Evolutionary conservation across 176 grass and related monocot genomes (phyloP).

Genomic region (Bromus sterilis): DNA sequence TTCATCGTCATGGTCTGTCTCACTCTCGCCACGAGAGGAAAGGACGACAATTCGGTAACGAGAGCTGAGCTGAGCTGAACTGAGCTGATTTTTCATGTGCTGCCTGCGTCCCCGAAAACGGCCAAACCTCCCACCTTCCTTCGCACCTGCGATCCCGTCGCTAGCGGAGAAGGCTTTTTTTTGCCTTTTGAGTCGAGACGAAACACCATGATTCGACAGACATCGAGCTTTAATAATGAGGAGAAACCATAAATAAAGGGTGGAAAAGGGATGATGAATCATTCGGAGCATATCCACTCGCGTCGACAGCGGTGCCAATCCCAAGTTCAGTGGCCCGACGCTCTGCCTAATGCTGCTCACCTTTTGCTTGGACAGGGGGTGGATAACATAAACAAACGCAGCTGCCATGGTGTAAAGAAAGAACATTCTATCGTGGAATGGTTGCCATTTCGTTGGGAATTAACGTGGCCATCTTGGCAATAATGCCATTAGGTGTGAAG

Average conservation of each 20-base stretch:
- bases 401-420: not conserved
- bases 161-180: not conserved
- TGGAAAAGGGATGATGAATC: not conserved
- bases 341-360: not conserved
- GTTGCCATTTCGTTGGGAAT: not conserved
- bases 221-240: not conserved
- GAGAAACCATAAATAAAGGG: not conserved
- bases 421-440: not conserved
- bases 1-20: not conserved
- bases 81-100: not conserved
- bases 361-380: not conserved
- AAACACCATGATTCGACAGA: not conserved
- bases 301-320: not conserved
- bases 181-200: not conserved
- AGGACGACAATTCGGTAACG: not conserved
- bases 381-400: conserved; percentile 4
- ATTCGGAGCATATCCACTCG: conserved; percentile 21
- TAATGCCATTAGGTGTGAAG: too few relatives aligned
- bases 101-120: not conserved
- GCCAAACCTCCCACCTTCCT: not conserved
- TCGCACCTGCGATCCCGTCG: not conserved
- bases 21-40: too few relatives aligned
- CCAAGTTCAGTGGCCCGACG: not conserved
- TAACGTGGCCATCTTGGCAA: not conserved
- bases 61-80: not conserved